Evolutionary conservation across 1,284 basidiomycete species (phyloP), one percentile per base, ranked within the genome.

Genomic region (Cutaneotrichosporon sp.): DNA sequence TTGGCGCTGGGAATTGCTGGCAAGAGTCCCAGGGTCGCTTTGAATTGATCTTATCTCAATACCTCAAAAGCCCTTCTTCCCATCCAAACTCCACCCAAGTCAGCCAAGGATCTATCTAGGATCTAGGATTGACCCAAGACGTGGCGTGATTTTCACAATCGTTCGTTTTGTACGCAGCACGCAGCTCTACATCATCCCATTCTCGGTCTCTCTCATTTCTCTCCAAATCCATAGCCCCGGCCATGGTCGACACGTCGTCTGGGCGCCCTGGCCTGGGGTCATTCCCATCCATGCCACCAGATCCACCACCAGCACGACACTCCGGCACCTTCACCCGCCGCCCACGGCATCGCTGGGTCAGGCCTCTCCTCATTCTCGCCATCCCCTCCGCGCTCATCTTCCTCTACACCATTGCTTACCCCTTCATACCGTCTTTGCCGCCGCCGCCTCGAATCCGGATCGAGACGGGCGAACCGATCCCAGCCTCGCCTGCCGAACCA

Each of bases 341-440:
- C 14, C 40, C 56, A 31, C 38, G 18, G 16, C 58, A 59, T 30
- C 62, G 69, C 32, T 73, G 65, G 66, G 65, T 69, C 67, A 70
- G 65, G 40, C 72, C 75, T 0, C 56, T 75, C 1, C 42, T 67
- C 13, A 65, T 72, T 18, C 61, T 79, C 36, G 60, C 63, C 16
- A 30, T 73, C 2, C 78, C 78, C 0, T 68, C 70, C 56, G 22
- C 76, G 13, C 62, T 78, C 2, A 21, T 77, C 1, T 67, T 73
- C 63, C 50, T 76, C 42, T 80, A 80, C 65, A 62, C 69, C 0
- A 21, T 72, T 16, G 60, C 76, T 4, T 73, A 76, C 61, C 75
- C 77, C 8, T 73, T 74, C 58, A 72, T 76, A 18, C 73, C 75
- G 1, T 70, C 72, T 9, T 65, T 78, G 38, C 78, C 77, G 21